A percentile compares a stretch with the other conserved stretches of the same genome.
These are phyloP conservation scores for Neodidymelliopsis sp. DNA, from an alignment of 2,329 filamentous ascomycete genomes.

Conservation along the genomic window DNA sequence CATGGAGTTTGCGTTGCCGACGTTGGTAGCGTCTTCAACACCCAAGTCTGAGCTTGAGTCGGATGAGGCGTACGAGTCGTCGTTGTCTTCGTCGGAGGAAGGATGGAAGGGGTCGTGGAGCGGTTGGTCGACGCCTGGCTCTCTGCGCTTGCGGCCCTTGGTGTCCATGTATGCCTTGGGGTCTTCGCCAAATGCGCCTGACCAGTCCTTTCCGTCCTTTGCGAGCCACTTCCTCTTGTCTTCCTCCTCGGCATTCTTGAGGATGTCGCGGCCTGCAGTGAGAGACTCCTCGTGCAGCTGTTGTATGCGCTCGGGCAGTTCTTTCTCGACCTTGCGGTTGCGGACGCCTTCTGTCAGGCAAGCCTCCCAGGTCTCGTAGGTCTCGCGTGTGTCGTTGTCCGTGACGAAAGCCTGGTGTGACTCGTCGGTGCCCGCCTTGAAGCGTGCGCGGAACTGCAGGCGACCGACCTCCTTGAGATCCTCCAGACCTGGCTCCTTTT, in stretches of 20 bases:
- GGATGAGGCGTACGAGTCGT: slow-evolving; percentile 50
- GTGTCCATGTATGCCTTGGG: slow-evolving; percentile 67
- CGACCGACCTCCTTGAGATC: slow-evolving; percentile 82
- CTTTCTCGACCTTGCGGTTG: slow-evolving; percentile 70
- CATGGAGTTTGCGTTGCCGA: slow-evolving; percentile 33
- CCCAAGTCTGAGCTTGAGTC: slow-evolving; percentile 62
- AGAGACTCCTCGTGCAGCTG: slow-evolving; percentile 83
- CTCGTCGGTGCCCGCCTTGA: slow-evolving; percentile 89
- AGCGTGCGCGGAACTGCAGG: slow-evolving; percentile 78
- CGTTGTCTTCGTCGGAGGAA: slow-evolving; percentile 52
- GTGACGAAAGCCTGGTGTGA: slow-evolving; percentile 83
- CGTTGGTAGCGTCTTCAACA: slow-evolving; percentile 62
- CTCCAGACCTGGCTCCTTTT: slow-evolving; percentile 73
- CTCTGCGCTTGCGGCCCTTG: slow-evolving; percentile 61
- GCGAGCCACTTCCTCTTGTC: slow-evolving; percentile 81
- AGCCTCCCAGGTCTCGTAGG: slow-evolving; percentile 92
- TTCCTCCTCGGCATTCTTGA: slow-evolving; percentile 74
- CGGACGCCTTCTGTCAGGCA: slow-evolving; percentile 89
- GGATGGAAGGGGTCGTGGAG: slow-evolving; percentile 61
- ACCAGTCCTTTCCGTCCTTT: slow-evolving; percentile 85
- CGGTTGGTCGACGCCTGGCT: slow-evolving; percentile 62
- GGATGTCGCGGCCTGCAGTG: slow-evolving; percentile 79
- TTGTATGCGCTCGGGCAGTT: slow-evolving; percentile 76
- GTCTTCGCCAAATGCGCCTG: slow-evolving; percentile 82
- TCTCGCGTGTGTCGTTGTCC: slow-evolving; percentile 90